Conservation (phyloP, 306 rosid species). For the Cucumis hystrix region DNA sequence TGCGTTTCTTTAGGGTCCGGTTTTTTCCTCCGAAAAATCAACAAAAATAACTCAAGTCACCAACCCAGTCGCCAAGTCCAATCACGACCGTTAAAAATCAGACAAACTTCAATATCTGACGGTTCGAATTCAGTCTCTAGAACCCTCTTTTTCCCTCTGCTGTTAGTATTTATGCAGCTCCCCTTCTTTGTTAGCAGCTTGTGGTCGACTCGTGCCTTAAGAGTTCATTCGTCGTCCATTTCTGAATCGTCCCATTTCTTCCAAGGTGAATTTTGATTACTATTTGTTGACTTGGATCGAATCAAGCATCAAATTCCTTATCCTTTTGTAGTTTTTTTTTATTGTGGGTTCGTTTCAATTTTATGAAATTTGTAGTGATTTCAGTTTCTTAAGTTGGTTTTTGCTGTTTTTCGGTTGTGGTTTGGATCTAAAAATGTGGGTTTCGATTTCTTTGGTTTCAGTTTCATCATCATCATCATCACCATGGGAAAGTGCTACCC, state of each 20-base stretch:
- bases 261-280: neutral
- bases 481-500: conserved; percentile 80
- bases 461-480: neutral
- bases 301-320: neutral
- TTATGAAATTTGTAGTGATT: neutral
- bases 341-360: neutral
- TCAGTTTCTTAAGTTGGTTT: neutral
- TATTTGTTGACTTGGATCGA: neutral
- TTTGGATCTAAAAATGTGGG: conserved; percentile 1
- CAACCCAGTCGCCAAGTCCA: neutral
- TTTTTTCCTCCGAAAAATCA: neutral
- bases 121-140: neutral
- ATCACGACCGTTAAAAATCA: neutral
- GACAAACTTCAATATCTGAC: neutral
- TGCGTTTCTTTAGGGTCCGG: neutral
- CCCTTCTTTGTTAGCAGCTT: neutral
- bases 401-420: neutral
- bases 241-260: neutral
- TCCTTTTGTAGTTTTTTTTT: neutral
- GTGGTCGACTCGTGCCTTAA: conserved; percentile 1
- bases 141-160: conserved; percentile 1
- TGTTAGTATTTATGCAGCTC: neutral
- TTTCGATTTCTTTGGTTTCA: neutral
- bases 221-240: neutral
- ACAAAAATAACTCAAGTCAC: neutral